Percentiles rank a stretch among this genome's conserved stretches.
These are phyloP conservation scores for Pseudogymnoascus sp. DNA, from an alignment of 2,329 filamentous ascomycete species.

Conservation along the genomic window DNA sequence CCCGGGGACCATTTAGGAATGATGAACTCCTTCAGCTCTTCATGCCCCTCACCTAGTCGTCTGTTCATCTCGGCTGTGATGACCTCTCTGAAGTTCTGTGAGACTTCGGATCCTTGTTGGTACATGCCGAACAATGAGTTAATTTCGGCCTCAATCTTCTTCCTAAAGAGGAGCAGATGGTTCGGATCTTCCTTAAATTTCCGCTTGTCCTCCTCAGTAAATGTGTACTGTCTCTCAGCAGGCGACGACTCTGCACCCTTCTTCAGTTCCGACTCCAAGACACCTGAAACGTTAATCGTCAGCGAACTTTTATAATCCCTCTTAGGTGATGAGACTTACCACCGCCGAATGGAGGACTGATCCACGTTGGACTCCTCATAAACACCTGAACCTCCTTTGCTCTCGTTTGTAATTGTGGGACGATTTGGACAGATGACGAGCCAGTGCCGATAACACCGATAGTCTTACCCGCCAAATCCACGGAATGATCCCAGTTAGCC, in stretches of 20 bases:
- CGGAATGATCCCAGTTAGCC: conserved; percentile 34
- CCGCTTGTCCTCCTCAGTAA: conserved; percentile 33
- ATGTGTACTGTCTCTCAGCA: conserved; percentile 35
- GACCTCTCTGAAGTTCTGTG: conserved; percentile 32
- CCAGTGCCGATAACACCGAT: conserved; percentile 34
- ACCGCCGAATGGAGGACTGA: conserved; percentile 19
- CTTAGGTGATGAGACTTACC: conserved; percentile 10
- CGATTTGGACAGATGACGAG: conserved; percentile 31
- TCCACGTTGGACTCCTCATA: conserved; percentile 20
- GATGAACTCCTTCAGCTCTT: conserved; percentile 25
- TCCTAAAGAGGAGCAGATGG: conserved; percentile 36
- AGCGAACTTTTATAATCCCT: background rate
- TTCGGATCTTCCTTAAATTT: conserved; percentile 35
- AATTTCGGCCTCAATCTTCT: conserved; percentile 37
- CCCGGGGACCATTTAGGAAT: background rate
- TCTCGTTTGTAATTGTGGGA: conserved; percentile 23
- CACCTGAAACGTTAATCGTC: conserved; percentile 11
- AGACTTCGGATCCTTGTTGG: conserved; percentile 34
- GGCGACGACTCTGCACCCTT: conserved; percentile 26
- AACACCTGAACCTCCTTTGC: conserved; percentile 28
- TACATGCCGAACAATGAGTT: conserved; percentile 38
- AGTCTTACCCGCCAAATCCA: conserved; percentile 30
- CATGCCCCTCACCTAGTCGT: conserved; percentile 34
- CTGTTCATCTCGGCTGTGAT: conserved; percentile 39
- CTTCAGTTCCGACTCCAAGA: conserved; percentile 26